Base-by-base conservation (phyloP, 2,329 filamentous ascomycete genomes). In the Epichloe glyceriae region DNA sequence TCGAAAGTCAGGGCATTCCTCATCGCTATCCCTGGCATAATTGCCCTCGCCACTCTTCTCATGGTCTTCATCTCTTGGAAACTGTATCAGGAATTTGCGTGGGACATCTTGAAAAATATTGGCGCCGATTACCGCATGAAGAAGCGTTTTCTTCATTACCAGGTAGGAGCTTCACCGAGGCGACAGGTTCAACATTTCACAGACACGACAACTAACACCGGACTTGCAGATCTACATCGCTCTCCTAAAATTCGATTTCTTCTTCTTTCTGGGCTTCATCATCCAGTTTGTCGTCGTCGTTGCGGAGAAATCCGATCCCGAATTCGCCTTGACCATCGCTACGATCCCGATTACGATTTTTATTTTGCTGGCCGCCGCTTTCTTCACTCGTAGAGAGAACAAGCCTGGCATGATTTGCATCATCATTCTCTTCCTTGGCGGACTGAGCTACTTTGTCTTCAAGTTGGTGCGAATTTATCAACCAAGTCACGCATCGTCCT, bases 41-140 rank as follows among this genome's bases (percentile, higher is more conserved):
- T 97, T 57, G 88, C 80, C 1, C 68, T 94, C 33, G 80, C 80
- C 33, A 91, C 86, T 3, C 56, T 90, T 5, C 62, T 81, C 49
- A 83, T 97, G 75, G 75, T 75, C 14, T 85, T 88, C 55, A 73
- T 90, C 48, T 83, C 91, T 2, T 97, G 89, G 86, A 96, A 95
- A 71, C 77, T 98, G 34, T 97, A 98, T 65, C 89, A 95, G 63
- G 91, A 96, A 67, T 98, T 98, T 68, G 91, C 93, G 11, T 98
- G 93, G 93, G 93, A 93, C 52, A 98, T 98, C 62, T 89, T 98
- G 70, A 98, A 98, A 75, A 90, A 95, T 68, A 98, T 98, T 64
- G 95, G 90, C 63, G 93, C 93, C 48, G 93, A 98, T 72, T 80
- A 96, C 64, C 83, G 89, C 61, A 88, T 98, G 85, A 97, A 96